phyloP scores from a whole-genome alignment of 139 green algal species.

The Diplosphaera chodatii region DNA sequence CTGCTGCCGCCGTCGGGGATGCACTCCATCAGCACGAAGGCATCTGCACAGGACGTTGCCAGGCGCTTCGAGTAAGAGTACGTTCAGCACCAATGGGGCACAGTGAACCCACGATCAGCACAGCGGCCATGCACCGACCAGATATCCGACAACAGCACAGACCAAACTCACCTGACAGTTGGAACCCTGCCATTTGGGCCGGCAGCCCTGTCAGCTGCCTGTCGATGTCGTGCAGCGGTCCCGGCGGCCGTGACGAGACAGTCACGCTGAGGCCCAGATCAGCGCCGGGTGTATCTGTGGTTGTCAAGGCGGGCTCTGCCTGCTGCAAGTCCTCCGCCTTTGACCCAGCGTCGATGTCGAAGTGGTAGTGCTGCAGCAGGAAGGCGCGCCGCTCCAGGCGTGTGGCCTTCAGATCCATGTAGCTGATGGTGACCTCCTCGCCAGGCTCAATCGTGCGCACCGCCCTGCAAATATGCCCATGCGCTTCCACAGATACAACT shows the following conservation, averaged over 20 bases:
- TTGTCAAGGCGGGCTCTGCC: background rate
- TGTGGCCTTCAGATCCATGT: constrained; percentile 64
- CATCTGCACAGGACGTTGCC: background rate
- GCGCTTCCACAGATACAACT: too few species aligned
- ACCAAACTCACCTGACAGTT: background rate
- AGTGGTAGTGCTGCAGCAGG: constrained; percentile 56
- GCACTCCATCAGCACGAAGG: background rate
- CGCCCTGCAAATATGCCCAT: constrained; percentile 45
- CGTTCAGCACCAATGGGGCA: too few species aligned
- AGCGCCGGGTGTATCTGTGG: background rate
- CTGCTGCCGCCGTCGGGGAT: background rate
- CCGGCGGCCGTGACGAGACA: background rate
- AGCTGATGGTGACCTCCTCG: constrained; percentile 66
- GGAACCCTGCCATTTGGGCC: background rate
- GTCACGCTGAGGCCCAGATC: background rate
- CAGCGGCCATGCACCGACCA: too few species aligned
- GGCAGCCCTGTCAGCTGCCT: background rate
- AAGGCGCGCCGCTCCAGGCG: constrained; percentile 42
- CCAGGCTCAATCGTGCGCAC: constrained; percentile 37
- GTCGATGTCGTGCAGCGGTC: background rate
- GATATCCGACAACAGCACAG: too few species aligned
- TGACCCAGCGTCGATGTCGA: constrained; percentile 46
- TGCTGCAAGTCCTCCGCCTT: background rate
- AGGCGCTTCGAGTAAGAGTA: too few species aligned
- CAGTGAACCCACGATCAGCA: too few species aligned